Percentiles rank a stretch among this genome's conserved stretches.
Evolutionary conservation across 257 asterid genomes (phyloP).

Genomic region (Lycium ferocissimum): DNA sequence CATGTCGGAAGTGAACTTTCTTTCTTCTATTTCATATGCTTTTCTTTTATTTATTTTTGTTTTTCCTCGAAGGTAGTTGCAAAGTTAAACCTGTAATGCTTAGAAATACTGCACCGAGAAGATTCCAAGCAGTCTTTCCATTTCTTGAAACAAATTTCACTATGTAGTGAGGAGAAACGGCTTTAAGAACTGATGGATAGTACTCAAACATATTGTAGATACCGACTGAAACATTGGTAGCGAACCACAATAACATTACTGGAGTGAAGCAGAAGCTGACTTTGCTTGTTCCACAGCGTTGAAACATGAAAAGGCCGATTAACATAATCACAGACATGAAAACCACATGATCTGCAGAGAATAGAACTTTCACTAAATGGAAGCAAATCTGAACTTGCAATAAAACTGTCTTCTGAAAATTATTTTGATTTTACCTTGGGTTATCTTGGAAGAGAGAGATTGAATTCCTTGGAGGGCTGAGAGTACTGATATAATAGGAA

Average conservation of each 20-base stretch:
- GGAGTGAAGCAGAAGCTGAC: conserved; percentile 73
- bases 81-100: conserved; percentile 57
- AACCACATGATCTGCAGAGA: conserved; percentile 61
- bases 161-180: conserved; percentile 65
- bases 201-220: conserved; percentile 57
- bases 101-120: conserved; percentile 74
- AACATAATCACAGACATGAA: conserved; percentile 62
- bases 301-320: conserved; percentile 58
- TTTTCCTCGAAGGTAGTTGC: neutral
- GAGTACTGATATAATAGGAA: conserved; percentile 49
- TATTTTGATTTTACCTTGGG: conserved; percentile 53
- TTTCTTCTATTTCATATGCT: neutral
- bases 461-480: conserved; percentile 87
- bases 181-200: conserved; percentile 57
- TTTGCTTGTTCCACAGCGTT: conserved; percentile 68
- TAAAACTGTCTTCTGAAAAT: neutral
- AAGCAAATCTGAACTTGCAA: neutral
- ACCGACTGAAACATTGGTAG: conserved; percentile 60
- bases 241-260: conserved; percentile 69
- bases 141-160: conserved; percentile 50
- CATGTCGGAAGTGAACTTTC: neutral
- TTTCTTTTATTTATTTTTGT: neutral
- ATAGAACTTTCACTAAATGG: neutral
- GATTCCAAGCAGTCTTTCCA: conserved; percentile 57
- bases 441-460: conserved; percentile 63